Base-by-base conservation (phyloP, 176 grass and related monocot genomes). In the Tillandsia fasciculata region DNA sequence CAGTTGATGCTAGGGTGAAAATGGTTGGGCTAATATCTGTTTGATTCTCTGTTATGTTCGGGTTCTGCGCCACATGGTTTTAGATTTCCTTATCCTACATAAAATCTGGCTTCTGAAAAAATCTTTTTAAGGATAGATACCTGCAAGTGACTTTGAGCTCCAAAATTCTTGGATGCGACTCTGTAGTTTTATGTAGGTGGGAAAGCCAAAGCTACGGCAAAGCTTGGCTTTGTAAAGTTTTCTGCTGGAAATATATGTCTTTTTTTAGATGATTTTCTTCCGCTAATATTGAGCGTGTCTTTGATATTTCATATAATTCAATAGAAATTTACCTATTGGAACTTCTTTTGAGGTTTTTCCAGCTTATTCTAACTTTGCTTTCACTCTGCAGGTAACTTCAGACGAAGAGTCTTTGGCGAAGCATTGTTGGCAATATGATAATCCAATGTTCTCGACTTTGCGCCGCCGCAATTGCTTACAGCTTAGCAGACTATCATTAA, bases 361-460 rank as follows among this genome's bases (percentile, higher is more conserved):
- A 61, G 4, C 56, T 18, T 23, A 61, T 61, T 81, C 15, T 83
- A 50, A 87, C 29, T 65, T 67, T 33, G 73, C 7, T 1, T 70
- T 72, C 52, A 27, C 69, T 69, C 14, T 83, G 86, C 89, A 97
- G 94, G 68, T 92, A 71, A 92, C 89, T 70, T 90, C 76, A 4
- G 53, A 83, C 63, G 75, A 72, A 72, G 79, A 79, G 71, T 79
- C 82, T 80, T 83, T 92, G 65, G 76, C 52, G 72, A 92, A 97
- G 48, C 67, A 83, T 72, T 83, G 65, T 74, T 85, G 77, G 50
- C 77, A 84, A 72, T 69, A 69, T 73, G 79, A 77, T 80, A 69
- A 70, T 78, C 63, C 61, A 51, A 79, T 74, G 42, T 83, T 72
- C 65, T 71, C 79, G 42, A 78, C 33, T 17, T 65, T 90, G 56